These are phyloP conservation scores for Yamadazyma paraphyllophila DNA, from an alignment of 805 yeast genomes.

Conservation along the genomic window DNA sequence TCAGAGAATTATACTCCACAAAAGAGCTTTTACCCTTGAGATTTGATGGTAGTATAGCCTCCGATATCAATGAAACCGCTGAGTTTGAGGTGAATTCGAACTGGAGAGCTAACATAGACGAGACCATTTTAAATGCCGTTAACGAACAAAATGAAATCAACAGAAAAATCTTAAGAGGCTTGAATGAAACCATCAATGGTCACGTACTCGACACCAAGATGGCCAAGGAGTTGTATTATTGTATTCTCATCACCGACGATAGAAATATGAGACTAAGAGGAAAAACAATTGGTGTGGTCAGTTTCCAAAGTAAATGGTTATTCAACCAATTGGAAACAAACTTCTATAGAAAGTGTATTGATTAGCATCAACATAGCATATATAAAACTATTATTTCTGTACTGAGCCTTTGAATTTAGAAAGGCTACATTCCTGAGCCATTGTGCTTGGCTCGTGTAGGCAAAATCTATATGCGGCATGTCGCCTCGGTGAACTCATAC, in stretches of 20 bases:
- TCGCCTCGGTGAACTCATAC: too few species aligned
- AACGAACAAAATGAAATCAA: slow-evolving; percentile 42
- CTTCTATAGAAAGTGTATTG: slow-evolving; percentile 51
- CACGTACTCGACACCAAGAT: slow-evolving; percentile 31
- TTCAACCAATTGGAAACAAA: slow-evolving; percentile 49
- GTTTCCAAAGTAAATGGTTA: slow-evolving; percentile 61
- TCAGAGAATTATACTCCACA: slow-evolving; percentile 62
- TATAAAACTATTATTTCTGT: neutral
- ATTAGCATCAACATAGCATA: slow-evolving; percentile 25
- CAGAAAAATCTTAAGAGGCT: slow-evolving; percentile 40
- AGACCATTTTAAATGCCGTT: slow-evolving; percentile 56
- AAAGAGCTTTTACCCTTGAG: slow-evolving; percentile 57
- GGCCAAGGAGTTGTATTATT: slow-evolving; percentile 49
- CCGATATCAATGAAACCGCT: slow-evolving; percentile 65
- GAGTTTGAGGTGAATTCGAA: slow-evolving; percentile 72
- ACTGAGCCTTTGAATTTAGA: too few species aligned
- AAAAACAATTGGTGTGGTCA: slow-evolving; percentile 51
- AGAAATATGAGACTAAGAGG: slow-evolving; percentile 68
- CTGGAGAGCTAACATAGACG: slow-evolving; percentile 74
- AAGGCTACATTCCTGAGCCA: too few species aligned
- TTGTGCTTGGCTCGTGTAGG: too few species aligned
- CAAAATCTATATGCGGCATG: too few species aligned
- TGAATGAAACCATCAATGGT: slow-evolving; percentile 19
- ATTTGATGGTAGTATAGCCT: slow-evolving; percentile 67
- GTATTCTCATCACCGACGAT: slow-evolving; percentile 71